Percentiles rank a stretch among this genome's conserved stretches.
Conservation (phyloP, 306 rosid species). For the Purshia tridentata region DNA sequence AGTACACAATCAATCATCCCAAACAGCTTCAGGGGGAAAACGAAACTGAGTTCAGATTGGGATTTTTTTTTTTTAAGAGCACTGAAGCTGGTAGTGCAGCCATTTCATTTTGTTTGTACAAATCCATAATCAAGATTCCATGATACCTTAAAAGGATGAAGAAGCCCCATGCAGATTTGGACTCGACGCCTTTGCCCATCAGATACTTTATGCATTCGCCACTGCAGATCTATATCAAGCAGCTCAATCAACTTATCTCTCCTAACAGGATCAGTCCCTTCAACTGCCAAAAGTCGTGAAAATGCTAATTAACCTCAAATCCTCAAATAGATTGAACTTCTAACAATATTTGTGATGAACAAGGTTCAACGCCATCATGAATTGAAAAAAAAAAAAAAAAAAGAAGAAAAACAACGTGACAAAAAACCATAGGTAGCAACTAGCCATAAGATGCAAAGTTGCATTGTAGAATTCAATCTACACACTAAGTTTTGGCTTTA, state of each 20-base stretch:
- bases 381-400: neutral
- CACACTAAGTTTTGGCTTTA: neutral
- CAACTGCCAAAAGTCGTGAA: conserved; percentile 56
- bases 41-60: neutral
- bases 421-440: neutral
- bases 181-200: conserved; percentile 97
- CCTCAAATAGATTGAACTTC: conserved; percentile 2
- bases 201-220: conserved; percentile 99
- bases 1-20: neutral
- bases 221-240: conserved; percentile 83
- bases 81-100: neutral
- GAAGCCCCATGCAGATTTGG: conserved; percentile 97
- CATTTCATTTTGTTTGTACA: neutral
- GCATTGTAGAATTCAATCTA: neutral
- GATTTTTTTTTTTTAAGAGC: neutral
- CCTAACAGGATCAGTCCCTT: conserved; percentile 79
- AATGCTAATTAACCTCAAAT: neutral
- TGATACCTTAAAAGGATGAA: conserved; percentile 86
- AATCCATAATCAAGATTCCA: neutral
- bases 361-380: neutral
- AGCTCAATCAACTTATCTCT: conserved; percentile 82
- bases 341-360: conserved; percentile 5
- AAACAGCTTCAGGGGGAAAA: neutral
- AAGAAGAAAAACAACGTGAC: neutral
- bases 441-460: neutral